Evolutionary conservation across 2,329 filamentous ascomycete species (phyloP).

Genomic region (Sporothrix schenckii): DNA sequence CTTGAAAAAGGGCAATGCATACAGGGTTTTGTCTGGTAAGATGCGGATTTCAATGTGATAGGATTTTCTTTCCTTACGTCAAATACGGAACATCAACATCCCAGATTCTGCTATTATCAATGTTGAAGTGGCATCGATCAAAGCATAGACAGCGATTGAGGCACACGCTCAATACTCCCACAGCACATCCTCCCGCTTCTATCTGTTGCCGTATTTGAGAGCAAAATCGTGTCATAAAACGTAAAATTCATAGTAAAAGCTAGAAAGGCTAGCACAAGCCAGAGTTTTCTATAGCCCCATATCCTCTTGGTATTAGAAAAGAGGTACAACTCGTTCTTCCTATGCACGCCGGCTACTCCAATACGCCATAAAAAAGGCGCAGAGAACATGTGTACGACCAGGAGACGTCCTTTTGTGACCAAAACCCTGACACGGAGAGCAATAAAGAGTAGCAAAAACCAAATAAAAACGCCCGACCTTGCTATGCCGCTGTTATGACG

Average conservation of each 20-base stretch:
- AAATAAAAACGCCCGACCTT: background rate
- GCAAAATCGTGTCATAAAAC: too few relatives aligned
- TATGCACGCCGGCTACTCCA: constrained; percentile 4
- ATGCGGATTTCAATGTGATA: background rate
- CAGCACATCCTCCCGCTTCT: too few relatives aligned
- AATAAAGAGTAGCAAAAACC: background rate
- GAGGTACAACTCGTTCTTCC: background rate
- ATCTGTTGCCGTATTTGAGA: too few relatives aligned
- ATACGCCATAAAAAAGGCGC: background rate
- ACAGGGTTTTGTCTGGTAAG: background rate
- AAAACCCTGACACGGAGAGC: background rate
- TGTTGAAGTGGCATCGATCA: too few relatives aligned
- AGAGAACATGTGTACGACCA: background rate
- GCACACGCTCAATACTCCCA: too few relatives aligned
- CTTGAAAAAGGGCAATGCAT: background rate
- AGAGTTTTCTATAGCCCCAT: constrained; percentile 6
- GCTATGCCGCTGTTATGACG: background rate
- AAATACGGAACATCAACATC: background rate
- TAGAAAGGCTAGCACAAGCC: background rate
- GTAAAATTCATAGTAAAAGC: background rate
- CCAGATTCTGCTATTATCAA: background rate
- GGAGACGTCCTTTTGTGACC: background rate
- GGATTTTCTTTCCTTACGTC: background rate
- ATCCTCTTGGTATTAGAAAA: background rate
- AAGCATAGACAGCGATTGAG: too few relatives aligned